Conservation (phyloP, 352 stramenopile genomes). For the Phytophthora aleatoria region DNA sequence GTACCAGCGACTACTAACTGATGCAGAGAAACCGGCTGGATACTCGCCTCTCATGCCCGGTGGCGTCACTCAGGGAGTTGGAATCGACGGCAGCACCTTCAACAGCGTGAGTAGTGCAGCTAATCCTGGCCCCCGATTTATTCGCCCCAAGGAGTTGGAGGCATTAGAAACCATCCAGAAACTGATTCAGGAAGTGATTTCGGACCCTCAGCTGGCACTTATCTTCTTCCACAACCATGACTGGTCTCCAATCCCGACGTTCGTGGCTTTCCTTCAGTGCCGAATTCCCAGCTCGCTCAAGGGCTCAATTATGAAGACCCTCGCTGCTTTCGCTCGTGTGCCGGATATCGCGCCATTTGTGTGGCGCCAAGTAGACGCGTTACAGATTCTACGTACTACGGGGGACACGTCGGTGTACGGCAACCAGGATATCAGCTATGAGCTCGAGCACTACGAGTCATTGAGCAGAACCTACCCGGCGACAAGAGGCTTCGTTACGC, state of each 20-base stretch:
- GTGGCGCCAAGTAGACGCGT: conserved; percentile 83
- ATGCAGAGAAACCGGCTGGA: conserved; percentile 61
- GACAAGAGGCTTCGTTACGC: conserved; percentile 74
- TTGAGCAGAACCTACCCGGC: conserved; percentile 78
- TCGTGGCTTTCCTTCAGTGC: conserved; percentile 84
- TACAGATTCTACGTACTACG: conserved; percentile 84
- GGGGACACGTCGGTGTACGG: conserved; percentile 65
- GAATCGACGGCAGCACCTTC: conserved; percentile 36
- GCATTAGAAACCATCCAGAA: conserved; percentile 81
- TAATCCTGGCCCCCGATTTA: conserved; percentile 64
- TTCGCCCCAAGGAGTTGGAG: conserved; percentile 83
- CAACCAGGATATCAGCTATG: conserved; percentile 81
- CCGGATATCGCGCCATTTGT: conserved; percentile 83
- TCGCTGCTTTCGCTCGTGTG: conserved; percentile 76
- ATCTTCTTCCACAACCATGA: conserved; percentile 90
- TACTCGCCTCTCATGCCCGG: conserved; percentile 44
- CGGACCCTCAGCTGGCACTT: conserved; percentile 70
- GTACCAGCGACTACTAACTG: conserved; percentile 79
- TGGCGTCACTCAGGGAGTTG: conserved; percentile 33
- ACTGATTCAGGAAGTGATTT: conserved; percentile 80
- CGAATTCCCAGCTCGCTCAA: conserved; percentile 86
- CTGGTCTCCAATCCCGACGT: conserved; percentile 81
- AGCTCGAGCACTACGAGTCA: conserved; percentile 87
- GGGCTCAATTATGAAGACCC: conserved; percentile 85
- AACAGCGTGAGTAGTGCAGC: conserved; percentile 23